Percentiles rank a stretch among this genome's conserved stretches.
phyloP scores from a whole-genome alignment of 352 stramenopile species.

The Phytophthora litchii region DNA sequence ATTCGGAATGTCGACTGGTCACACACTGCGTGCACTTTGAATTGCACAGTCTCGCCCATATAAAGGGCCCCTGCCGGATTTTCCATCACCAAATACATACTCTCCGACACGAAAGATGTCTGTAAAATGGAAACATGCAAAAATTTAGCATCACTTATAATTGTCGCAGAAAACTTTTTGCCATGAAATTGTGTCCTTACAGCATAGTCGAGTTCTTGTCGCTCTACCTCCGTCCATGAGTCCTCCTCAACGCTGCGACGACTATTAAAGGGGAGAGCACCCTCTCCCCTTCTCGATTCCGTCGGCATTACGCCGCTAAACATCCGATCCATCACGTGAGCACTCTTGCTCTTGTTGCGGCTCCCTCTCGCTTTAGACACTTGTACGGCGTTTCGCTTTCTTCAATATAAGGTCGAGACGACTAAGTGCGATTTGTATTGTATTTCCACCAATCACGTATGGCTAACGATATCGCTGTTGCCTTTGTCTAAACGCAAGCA shows the following conservation, averaged over 20 bases:
- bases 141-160: conserved; percentile 2
- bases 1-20: conserved; percentile 59
- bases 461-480: no score
- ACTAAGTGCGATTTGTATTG: conserved; percentile 18
- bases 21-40: conserved; percentile 76
- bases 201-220: conserved; percentile 77
- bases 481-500: no score
- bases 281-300: conserved; percentile 10
- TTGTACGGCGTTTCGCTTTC: conserved; percentile 3
- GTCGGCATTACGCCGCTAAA: conserved; percentile 5
- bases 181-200: conserved; percentile 39
- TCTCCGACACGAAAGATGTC: conserved; percentile 79
- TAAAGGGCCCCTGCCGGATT: conserved; percentile 60
- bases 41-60: conserved; percentile 67
- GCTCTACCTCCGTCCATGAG: conserved; percentile 86
- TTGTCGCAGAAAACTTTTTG: conserved; percentile 14
- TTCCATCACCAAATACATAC: conserved; percentile 84
- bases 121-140: conserved; percentile 23
- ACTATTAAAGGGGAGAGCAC: conserved; percentile 9
- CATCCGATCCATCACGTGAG: conserved; percentile 22
- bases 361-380: conserved; percentile 2
- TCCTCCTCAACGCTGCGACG: conserved; percentile 65
- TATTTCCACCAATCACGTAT: neutral
- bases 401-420: conserved; percentile 18
- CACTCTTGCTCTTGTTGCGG: conserved; percentile 1